Evolutionary conservation across 495 filamentous ascomycete genomes (phyloP).

Genomic region (Daldinia concentrica): DNA sequence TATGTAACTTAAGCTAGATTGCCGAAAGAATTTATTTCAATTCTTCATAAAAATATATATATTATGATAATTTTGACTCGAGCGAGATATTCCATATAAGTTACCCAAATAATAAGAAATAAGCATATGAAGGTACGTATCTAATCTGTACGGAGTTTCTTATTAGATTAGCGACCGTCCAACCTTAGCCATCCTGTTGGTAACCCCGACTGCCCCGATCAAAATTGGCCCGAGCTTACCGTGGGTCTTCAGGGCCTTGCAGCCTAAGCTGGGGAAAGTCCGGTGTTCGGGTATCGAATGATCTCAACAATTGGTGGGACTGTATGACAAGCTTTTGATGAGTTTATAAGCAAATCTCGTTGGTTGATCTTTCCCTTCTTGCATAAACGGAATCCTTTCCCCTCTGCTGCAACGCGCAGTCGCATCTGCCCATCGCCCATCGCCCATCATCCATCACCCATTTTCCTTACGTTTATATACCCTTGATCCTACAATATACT

Average conservation of each 20-base stretch:
- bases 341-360: conserved; percentile 19
- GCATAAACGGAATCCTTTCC: conserved; percentile 13
- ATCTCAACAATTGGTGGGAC: conserved; percentile 28
- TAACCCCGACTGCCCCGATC: not conserved
- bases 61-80: not conserved
- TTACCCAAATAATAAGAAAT: not conserved
- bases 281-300: conserved; percentile 23
- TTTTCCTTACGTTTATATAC: not conserved
- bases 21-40: not conserved
- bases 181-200: not conserved
- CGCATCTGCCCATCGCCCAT: not conserved
- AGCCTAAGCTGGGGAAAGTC: conserved; percentile 28
- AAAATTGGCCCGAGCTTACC: conserved; percentile 22
- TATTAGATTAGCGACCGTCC: not conserved
- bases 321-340: conserved; percentile 24
- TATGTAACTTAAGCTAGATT: not conserved
- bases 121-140: not conserved
- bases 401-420: conserved; percentile 1
- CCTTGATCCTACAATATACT: not conserved
- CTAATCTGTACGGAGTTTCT: not conserved
- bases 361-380: conserved; percentile 11
- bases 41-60: not conserved
- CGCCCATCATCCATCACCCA: not conserved
- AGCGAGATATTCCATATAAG: not conserved
- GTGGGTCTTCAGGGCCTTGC: not conserved